Percentiles rank a stretch among this genome's conserved stretches.
phyloP scores from a whole-genome alignment of 2,329 filamentous ascomycete species.

The Neonectria hederae region DNA sequence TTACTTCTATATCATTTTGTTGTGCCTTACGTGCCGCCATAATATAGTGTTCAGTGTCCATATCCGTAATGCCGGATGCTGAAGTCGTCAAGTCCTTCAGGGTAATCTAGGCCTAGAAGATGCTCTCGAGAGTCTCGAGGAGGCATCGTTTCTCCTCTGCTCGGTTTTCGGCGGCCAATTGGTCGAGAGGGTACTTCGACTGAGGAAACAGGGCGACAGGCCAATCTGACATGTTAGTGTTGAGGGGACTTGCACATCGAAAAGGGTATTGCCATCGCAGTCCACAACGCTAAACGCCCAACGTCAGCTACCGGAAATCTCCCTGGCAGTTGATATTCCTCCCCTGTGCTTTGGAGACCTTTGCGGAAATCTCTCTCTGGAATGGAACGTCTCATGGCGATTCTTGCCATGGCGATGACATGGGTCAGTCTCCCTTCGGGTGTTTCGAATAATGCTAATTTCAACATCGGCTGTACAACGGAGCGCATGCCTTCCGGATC shows the following conservation, averaged over 20 bases:
- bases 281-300: constrained; percentile 62
- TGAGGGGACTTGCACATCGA: constrained; percentile 67
- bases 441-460: not conserved
- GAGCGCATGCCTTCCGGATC: constrained; percentile 27
- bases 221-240: constrained; percentile 76
- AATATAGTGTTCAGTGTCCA: not conserved
- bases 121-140: constrained; percentile 78
- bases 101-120: constrained; percentile 58
- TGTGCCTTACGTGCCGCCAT: not conserved
- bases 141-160: constrained; percentile 80
- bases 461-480: constrained; percentile 28
- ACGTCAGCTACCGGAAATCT: constrained; percentile 44
- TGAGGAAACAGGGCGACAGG: constrained; percentile 85
- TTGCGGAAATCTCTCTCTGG: constrained; percentile 54
- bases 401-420: constrained; percentile 45
- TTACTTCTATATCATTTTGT: not conserved
- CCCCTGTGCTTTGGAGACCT: constrained; percentile 52
- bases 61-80: not conserved
- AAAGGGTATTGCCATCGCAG: constrained; percentile 72
- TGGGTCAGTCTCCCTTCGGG: constrained; percentile 3
- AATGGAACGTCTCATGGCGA: constrained; percentile 51
- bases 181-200: constrained; percentile 85
- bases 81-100: not conserved
- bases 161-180: constrained; percentile 81
- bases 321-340: constrained; percentile 56